Evolutionary conservation across 2,329 filamentous ascomycete genomes (phyloP), one percentile per base, ranked within the genome.

Genomic region (Penicillium sp.): DNA sequence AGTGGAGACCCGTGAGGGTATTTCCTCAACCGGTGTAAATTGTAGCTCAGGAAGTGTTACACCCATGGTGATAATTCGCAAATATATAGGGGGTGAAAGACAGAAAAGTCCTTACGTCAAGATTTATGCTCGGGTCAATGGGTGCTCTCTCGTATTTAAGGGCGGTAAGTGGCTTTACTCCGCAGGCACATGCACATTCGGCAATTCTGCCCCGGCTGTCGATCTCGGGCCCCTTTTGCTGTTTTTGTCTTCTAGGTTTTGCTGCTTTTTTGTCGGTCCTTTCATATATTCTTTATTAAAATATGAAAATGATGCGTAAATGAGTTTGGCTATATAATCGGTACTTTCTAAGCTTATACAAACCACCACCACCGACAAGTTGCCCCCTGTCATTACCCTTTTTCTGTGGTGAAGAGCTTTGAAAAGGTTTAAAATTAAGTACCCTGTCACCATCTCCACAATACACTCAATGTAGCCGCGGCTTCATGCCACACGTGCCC

Each of bases 11-110:
- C 82, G 82, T 56, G 73, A 72, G 14, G 85, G 75, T 71, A 96
- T 91, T 41, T 82, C 78, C 53, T 89, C 85, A 45, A 90, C 70
- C 2, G 86, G 71, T 1, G 89, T 92, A 51, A 78, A 74, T 73
- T 84, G 75, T 64, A 89, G 85, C 4, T 69, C 59, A 27, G 75
- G 74, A 45, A 79, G 33, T 70, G 62, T 42, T 49, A 62, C 50
- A 67, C 62, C 68, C 73, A 76, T 76, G 25, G 37, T 67, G 62
- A 50, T 23, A 9, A 37, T 29, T 48, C n/a, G 9, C 23, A 37
- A 8, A 8, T 8, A 18, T 18, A 4, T 37, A 31, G 29, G 14
- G 14, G n/a, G 7, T n/a, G 33, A 18, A n/a, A 37, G n/a, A 37
- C 14, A 35, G 15, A 8, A 15, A 7, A 33, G 15, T 47, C 27